phyloP scores from a whole-genome alignment of 2,329 filamentous ascomycete genomes.

The Fusarium concolor region DNA sequence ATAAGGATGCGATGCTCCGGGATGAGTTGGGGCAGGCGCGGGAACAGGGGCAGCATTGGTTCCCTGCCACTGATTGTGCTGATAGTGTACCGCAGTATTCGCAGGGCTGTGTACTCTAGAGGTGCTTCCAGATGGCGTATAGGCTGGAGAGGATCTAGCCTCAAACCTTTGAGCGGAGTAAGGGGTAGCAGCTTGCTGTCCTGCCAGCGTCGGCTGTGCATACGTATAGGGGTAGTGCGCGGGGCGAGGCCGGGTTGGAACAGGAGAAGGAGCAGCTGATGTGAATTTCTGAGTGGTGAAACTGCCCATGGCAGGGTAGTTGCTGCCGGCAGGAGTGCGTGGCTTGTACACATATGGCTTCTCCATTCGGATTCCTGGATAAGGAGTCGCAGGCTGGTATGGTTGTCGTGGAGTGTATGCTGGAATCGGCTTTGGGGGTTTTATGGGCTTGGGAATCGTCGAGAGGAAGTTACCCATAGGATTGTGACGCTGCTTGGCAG shows the following conservation, averaged over 20 bases:
- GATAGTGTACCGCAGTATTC: conserved; percentile 4
- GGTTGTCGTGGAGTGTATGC: conserved; percentile 41
- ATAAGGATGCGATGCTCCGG: conserved; percentile 3
- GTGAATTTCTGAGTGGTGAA: conserved; percentile 46
- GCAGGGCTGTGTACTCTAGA: neutral
- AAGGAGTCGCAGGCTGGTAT: conserved; percentile 40
- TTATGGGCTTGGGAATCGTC: conserved; percentile 69
- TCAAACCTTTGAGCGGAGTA: conserved; percentile 45
- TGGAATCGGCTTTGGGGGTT: conserved; percentile 57
- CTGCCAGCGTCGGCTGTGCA: conserved; percentile 8
- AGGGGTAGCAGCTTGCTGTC: conserved; percentile 18
- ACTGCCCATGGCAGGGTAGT: conserved; percentile 34
- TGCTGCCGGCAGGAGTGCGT: conserved; percentile 50
- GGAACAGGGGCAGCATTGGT: neutral
- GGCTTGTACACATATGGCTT: conserved; percentile 68
- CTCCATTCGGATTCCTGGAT: conserved; percentile 45
- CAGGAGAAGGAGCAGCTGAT: conserved; percentile 21
- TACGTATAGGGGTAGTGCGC: conserved; percentile 30
- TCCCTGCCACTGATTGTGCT: conserved; percentile 28
- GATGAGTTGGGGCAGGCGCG: neutral
- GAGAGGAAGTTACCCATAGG: conserved; percentile 78
- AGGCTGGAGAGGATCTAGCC: conserved; percentile 29
- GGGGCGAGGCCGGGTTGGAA: conserved; percentile 22
- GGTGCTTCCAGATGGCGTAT: conserved; percentile 17
- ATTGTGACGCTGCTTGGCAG: conserved; percentile 68